A percentile compares a stretch with the other conserved stretches of the same genome.
Evolutionary conservation across 192 early-diverging fungal genomes (phyloP).

Genomic region (Oehlia diaphana): DNA sequence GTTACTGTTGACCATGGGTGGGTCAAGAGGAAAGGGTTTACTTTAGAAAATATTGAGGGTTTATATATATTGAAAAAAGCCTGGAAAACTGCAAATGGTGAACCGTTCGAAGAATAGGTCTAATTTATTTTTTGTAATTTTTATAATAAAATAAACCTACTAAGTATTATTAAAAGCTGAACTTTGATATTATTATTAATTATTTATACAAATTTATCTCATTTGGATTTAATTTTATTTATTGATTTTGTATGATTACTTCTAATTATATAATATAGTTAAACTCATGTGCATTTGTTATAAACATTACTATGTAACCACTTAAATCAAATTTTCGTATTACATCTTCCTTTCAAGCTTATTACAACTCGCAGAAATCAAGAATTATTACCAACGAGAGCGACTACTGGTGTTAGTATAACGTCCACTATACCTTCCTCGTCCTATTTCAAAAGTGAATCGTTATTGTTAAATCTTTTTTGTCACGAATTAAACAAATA

Average conservation of each 20-base stretch:
- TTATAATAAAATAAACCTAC: background rate
- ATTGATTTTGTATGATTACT: no score
- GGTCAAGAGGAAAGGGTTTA: constrained; percentile 28
- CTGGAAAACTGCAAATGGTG: constrained; percentile 24
- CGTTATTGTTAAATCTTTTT: background rate
- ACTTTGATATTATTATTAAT: no score
- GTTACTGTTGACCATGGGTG: constrained; percentile 23
- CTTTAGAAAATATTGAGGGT: constrained; percentile 10
- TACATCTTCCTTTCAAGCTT: no score
- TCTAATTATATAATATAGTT: background rate
- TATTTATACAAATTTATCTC: no score
- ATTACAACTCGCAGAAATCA: background rate
- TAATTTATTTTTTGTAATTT: background rate
- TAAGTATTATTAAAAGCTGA: no score
- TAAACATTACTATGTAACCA: background rate
- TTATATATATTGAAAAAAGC: constrained; percentile 17
- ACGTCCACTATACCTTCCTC: constrained; percentile 39
- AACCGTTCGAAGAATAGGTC: background rate
- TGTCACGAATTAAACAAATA: background rate
- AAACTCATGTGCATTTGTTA: background rate
- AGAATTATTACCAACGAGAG: constrained; percentile 29
- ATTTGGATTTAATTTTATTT: no score
- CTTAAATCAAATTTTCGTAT: no score
- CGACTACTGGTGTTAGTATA: constrained; percentile 20
- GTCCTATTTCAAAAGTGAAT: constrained; percentile 21